These are phyloP conservation scores for Lunasporangiospora selenospora DNA, from an alignment of 192 early-diverging fungal genomes.

Conservation along the genomic window DNA sequence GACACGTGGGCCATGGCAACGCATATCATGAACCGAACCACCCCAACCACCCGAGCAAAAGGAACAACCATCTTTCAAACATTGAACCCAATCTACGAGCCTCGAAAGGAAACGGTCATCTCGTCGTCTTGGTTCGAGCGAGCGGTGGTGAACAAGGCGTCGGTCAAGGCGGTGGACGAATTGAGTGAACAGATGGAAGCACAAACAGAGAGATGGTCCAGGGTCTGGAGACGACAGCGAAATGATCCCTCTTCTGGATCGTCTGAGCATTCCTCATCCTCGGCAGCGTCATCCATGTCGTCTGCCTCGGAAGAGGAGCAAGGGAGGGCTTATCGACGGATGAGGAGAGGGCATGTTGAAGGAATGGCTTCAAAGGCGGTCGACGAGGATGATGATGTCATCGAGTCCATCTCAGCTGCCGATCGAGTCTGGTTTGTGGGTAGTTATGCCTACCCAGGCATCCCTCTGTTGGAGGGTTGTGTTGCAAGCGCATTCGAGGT, in stretches of 20 bases:
- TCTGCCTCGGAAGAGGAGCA: no score
- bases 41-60: conserved; percentile 23
- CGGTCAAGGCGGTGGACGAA: conserved; percentile 55
- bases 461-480: conserved; percentile 68
- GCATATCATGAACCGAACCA: conserved; percentile 59
- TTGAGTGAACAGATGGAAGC: conserved; percentile 46
- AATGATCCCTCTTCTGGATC: no score
- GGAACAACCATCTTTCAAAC: conserved; percentile 68
- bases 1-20: conserved; percentile 53
- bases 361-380: no score
- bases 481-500: conserved; percentile 62
- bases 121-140: conserved; percentile 59
- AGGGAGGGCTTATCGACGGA: no score
- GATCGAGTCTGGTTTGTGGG: conserved; percentile 63
- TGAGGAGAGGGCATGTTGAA: no score
- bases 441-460: conserved; percentile 63
- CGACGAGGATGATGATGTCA: no score
- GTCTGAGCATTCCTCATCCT: no score
- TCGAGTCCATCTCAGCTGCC: no score
- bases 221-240: no score
- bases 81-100: conserved; percentile 59
- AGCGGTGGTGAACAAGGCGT: conserved; percentile 61
- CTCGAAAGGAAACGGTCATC: conserved; percentile 41
- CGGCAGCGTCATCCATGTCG: no score
- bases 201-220: conserved; percentile 14